Conservation (phyloP, 2,329 filamentous ascomycete species). For the Botrytis tulipae region DNA sequence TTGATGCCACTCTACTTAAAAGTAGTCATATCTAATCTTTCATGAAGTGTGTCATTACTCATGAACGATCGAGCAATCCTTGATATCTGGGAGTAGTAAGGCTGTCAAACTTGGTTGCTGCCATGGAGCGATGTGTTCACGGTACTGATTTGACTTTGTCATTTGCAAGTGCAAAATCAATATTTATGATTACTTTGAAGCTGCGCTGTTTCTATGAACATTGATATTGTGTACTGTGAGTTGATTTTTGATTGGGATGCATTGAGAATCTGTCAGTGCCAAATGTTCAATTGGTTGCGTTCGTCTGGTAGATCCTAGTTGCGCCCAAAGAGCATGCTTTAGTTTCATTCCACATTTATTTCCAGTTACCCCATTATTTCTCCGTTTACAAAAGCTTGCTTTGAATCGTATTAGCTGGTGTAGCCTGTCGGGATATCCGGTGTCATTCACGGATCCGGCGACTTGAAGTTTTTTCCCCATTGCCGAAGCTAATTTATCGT, state of each 20-base stretch:
- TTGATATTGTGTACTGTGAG: not conserved
- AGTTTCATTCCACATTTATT: not conserved
- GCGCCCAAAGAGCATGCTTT: not conserved
- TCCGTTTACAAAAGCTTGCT: not conserved
- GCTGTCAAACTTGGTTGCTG: not conserved
- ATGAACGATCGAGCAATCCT: not conserved
- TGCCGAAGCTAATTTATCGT: not conserved
- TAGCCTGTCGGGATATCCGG: not conserved
- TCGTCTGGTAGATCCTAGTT: not conserved
- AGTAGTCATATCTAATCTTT: not conserved
- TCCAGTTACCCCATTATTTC: not conserved
- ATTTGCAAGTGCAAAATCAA: not conserved
- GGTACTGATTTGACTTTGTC: not conserved
- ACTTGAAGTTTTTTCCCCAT: not conserved
- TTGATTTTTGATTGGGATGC: not conserved
- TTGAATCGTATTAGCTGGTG: not conserved
- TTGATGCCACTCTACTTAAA: not conserved
- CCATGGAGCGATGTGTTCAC: not conserved
- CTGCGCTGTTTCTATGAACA: fast-evolving
- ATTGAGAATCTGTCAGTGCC: not conserved
- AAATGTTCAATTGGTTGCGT: not conserved
- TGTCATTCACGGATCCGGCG: not conserved
- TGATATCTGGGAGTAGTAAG: not conserved
- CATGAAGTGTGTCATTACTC: not conserved
- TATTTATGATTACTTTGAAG: not conserved